These are phyloP conservation scores for Hygrocybe punicea DNA, from an alignment of 768 basidiomycete genomes.

Conservation along the genomic window DNA sequence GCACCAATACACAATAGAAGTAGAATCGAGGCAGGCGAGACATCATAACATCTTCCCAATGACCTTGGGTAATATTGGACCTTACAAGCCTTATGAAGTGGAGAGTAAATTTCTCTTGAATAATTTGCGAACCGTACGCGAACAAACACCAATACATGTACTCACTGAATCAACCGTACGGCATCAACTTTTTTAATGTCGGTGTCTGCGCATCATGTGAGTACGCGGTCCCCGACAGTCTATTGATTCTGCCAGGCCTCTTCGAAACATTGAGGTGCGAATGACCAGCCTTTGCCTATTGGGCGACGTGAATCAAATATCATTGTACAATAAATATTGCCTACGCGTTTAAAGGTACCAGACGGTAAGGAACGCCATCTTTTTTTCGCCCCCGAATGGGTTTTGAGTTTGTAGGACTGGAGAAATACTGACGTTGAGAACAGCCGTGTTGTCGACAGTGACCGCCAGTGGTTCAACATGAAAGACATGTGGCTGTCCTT, in stretches of 20 bases:
- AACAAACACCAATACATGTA: neutral
- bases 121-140: neutral
- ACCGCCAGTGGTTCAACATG: slow-evolving; percentile 13
- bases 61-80: no score
- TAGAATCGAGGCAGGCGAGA: no score
- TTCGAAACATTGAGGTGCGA: slow-evolving; percentile 71
- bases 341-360: slow-evolving; percentile 71
- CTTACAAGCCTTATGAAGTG: neutral
- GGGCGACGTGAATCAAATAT: neutral
- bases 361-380: slow-evolving; percentile 71
- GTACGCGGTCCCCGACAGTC: slow-evolving; percentile 62
- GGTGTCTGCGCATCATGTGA: slow-evolving; percentile 62
- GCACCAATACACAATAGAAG: slow-evolving; percentile 14
- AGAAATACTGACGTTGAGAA: slow-evolving; percentile 59
- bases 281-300: slow-evolving; percentile 66
- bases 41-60: no score
- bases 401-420: slow-evolving; percentile 72
- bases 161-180: slow-evolving; percentile 50
- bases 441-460: slow-evolving; percentile 29
- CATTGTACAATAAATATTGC: slow-evolving; percentile 21
- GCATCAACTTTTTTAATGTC: slow-evolving; percentile 67
- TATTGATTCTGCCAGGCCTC: slow-evolving; percentile 60
- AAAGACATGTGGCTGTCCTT: neutral
- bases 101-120: no score
- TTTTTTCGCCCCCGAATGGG: slow-evolving; percentile 79